A percentile compares a stretch with the other conserved stretches of the same genome.
These are phyloP conservation scores for Phialophora expanda DNA, from an alignment of 2,329 filamentous ascomycete species.

Conservation along the genomic window DNA sequence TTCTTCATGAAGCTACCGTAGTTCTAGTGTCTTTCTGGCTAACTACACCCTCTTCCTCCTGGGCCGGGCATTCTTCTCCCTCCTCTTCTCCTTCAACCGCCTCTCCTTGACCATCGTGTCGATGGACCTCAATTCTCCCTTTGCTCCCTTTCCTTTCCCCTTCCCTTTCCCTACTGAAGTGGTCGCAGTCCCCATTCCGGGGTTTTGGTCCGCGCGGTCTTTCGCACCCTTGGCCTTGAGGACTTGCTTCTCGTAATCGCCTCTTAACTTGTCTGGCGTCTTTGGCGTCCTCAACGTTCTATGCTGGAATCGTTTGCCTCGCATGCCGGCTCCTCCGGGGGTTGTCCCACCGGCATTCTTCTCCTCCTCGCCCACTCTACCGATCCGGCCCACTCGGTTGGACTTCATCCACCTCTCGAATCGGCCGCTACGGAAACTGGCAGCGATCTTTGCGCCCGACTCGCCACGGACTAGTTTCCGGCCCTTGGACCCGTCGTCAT, in stretches of 20 bases:
- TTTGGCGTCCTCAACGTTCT: slow-evolving; percentile 88
- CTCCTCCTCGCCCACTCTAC: slow-evolving; percentile 83
- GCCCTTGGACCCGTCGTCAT: slow-evolving; percentile 79
- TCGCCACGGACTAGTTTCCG: slow-evolving; percentile 83
- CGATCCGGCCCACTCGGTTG: slow-evolving; percentile 78
- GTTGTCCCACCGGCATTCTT: slow-evolving; percentile 37
- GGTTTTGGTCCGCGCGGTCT: slow-evolving; percentile 59
- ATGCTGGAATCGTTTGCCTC: slow-evolving; percentile 75
- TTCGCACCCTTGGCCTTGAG: slow-evolving; percentile 85
- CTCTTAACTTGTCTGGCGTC: slow-evolving; percentile 86
- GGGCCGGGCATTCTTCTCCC: slow-evolving; percentile 87
- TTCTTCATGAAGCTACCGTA: background rate
- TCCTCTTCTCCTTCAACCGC: slow-evolving; percentile 74
- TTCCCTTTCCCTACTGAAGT: slow-evolving; percentile 31
- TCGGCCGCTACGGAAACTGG: slow-evolving; percentile 87
- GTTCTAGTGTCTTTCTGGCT: background rate
- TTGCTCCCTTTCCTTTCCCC: slow-evolving; percentile 4
- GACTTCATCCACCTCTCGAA: slow-evolving; percentile 92
- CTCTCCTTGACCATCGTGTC: slow-evolving; percentile 86
- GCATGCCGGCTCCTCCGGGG: background rate
- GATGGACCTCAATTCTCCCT: slow-evolving; percentile 63
- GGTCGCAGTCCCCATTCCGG: slow-evolving; percentile 25
- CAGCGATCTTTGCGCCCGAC: slow-evolving; percentile 93
- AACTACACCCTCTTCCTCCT: slow-evolving; percentile 26
- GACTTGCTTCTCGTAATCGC: slow-evolving; percentile 89